Evolutionary conservation across 305 asterid species (phyloP).

Genomic region (Stenogyne calaminthoides): DNA sequence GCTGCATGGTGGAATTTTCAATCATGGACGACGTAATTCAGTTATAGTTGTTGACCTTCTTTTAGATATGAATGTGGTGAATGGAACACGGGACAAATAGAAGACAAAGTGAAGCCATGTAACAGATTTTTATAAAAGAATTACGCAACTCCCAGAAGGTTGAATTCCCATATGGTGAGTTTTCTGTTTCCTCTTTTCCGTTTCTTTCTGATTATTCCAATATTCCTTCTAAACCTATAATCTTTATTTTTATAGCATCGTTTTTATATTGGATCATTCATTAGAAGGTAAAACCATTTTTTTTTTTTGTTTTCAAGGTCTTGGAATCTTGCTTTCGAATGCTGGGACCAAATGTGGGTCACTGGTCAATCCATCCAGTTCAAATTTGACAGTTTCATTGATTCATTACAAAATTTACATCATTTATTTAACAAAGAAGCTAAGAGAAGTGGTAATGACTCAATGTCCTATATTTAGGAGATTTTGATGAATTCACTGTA

Average conservation of each 20-base stretch:
- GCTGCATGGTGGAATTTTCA: background rate
- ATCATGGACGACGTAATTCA: background rate
- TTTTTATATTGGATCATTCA: background rate
- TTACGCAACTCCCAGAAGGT: slow-evolving; percentile 35
- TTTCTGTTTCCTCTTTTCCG: background rate
- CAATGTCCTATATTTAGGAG: no score
- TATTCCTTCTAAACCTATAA: background rate
- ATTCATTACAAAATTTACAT: no score
- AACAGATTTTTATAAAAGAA: slow-evolving; percentile 28
- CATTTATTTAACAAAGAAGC: no score
- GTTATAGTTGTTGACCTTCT: background rate
- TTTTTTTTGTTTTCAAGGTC: background rate
- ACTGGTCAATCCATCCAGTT: background rate
- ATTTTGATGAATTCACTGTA: no score
- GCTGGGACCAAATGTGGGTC: background rate
- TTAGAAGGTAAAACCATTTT: background rate
- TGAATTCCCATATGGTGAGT: slow-evolving; percentile 38
- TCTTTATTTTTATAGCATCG: background rate
- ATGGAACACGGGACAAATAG: slow-evolving; percentile 32
- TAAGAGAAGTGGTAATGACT: no score
- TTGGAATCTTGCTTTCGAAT: background rate
- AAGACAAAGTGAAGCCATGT: slow-evolving; percentile 32
- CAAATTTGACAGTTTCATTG: background rate
- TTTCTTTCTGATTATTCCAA: background rate
- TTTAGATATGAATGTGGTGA: slow-evolving; percentile 41